Base-by-base conservation (phyloP, 129 eudicot genomes). In the Chrysanthemum makinoi region DNA sequence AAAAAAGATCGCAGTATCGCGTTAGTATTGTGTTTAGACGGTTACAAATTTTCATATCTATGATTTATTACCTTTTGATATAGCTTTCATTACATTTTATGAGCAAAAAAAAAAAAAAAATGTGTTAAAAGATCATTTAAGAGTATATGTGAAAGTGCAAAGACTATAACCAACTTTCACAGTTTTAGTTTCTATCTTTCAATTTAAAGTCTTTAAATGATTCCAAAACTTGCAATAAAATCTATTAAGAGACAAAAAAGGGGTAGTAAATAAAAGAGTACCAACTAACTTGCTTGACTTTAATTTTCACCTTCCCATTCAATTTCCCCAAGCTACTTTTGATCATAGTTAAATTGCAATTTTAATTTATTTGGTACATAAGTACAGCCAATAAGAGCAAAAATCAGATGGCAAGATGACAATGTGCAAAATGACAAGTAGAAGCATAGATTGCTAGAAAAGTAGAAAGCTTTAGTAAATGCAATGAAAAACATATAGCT, bases 241-340 rank as follows among this genome's bases (percentile, higher is more conserved):
- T 33, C 6, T 33, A 33, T 33, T 33, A 33, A 4, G 39, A 4
- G 39, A 33, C 39, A 33, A 33, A 33, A 33, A 33, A 33, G 39
- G 39, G 39, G 39, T 33, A 39, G 44, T 39, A 39, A 39, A 39
- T 39, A 39, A 39, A 39, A 3, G 30, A 28, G 30, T 39, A 6
- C 44, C 44, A 54, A 39, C 79, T 12, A 74, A 12, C 65, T 56
- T 75, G 24, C 51, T 26, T 47, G 73, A 15, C 79, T 55, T 56
- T 9, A 56, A 75, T 67, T 68, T 56, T 53, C 58, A 35, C 66
- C 44, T 39, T 44, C 3, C 5, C 49, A 59, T 49, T 17, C 44
- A 54, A 50, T 44, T 14, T 46, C 44, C 58, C n/a, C n/a, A 51
- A 17, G 43, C 53, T 62, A 63, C 14, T 61, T 48, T 49, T 33